phyloP scores from a whole-genome alignment of 202 grass and related monocot genomes.

The Thinopyrum obtusiflorum region DNA sequence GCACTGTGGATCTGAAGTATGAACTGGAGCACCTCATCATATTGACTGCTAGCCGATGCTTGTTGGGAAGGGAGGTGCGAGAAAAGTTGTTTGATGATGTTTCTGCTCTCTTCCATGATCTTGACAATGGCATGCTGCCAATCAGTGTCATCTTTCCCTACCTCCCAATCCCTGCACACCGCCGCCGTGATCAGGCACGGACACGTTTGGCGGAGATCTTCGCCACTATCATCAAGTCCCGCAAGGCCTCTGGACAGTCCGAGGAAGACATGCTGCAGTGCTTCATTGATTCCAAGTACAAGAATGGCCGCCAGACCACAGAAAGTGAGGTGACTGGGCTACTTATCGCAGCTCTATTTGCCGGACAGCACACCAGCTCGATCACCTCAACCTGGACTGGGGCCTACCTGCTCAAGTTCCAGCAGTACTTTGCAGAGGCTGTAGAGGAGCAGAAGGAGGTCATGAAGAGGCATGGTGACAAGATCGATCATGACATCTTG shows the following conservation, averaged over 20 bases:
- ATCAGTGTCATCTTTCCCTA: slow-evolving; percentile 89
- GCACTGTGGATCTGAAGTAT: slow-evolving; percentile 85
- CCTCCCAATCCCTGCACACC: slow-evolving; percentile 77
- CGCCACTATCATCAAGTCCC: slow-evolving; percentile 78
- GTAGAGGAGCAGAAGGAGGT: slow-evolving; percentile 92
- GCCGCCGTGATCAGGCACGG: slow-evolving; percentile 57
- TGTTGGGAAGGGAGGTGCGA: slow-evolving; percentile 85
- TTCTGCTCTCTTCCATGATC: slow-evolving; percentile 88
- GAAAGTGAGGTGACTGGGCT: slow-evolving; percentile 80
- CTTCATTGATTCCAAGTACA: slow-evolving; percentile 98
- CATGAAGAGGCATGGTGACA: slow-evolving; percentile 69
- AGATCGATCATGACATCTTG: slow-evolving; percentile 85
- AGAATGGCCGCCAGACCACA: slow-evolving; percentile 72
- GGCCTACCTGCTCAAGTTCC: slow-evolving; percentile 75
- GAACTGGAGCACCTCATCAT: slow-evolving; percentile 94
- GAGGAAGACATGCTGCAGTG: slow-evolving; percentile 95
- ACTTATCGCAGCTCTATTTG: slow-evolving; percentile 86
- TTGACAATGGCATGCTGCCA: slow-evolving; percentile 87
- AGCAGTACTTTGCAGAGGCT: slow-evolving; percentile 60
- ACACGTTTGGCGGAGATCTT: slow-evolving; percentile 77
- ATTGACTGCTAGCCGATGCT: slow-evolving; percentile 84
- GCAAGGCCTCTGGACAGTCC: slow-evolving; percentile 64
- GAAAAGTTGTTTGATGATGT: slow-evolving; percentile 96
- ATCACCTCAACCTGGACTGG: slow-evolving; percentile 99
- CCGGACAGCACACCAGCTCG: slow-evolving; percentile 90